Evolutionary conservation across 345 rosid species (phyloP).

Genomic region (Salix koriyanagi): DNA sequence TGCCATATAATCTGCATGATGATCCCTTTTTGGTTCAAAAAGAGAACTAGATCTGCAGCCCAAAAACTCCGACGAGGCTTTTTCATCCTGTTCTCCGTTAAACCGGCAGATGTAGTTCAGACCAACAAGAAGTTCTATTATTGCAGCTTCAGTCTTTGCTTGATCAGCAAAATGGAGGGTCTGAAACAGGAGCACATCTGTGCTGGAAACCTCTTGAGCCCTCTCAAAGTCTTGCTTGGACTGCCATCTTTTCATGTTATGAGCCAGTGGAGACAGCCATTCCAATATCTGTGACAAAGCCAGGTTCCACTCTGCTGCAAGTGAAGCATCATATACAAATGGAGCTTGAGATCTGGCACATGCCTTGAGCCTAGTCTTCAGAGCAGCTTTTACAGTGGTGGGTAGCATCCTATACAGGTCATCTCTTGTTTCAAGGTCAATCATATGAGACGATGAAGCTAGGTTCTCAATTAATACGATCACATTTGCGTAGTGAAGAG

Average conservation of each 20-base stretch:
- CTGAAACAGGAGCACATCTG: constrained; percentile 54
- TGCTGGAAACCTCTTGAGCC: constrained; percentile 35
- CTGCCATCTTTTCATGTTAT: constrained; percentile 54
- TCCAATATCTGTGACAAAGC: constrained; percentile 39
- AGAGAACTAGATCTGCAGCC: neutral
- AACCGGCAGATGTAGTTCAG: constrained; percentile 46
- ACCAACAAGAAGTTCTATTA: constrained; percentile 57
- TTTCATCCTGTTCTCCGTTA: constrained; percentile 20
- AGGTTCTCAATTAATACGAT: constrained; percentile 51
- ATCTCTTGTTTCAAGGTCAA: constrained; percentile 42
- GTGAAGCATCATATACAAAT: constrained; percentile 39
- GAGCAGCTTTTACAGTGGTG: constrained; percentile 29
- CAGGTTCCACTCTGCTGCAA: constrained; percentile 42
- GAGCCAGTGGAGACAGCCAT: constrained; percentile 65
- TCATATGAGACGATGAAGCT: constrained; percentile 42
- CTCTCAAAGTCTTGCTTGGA: constrained; percentile 55
- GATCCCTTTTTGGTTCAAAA: constrained; percentile 4
- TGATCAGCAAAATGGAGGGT: constrained; percentile 54
- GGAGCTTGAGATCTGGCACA: constrained; percentile 29
- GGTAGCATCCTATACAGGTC: constrained; percentile 58
- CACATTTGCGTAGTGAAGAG: constrained; percentile 55
- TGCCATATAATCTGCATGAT: neutral
- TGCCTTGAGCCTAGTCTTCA: constrained; percentile 40
- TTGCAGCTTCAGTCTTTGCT: constrained; percentile 62
- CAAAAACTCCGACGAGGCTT: constrained; percentile 7